Base-by-base conservation (phyloP, 345 rosid genomes). In the Luvunga scandens region DNA sequence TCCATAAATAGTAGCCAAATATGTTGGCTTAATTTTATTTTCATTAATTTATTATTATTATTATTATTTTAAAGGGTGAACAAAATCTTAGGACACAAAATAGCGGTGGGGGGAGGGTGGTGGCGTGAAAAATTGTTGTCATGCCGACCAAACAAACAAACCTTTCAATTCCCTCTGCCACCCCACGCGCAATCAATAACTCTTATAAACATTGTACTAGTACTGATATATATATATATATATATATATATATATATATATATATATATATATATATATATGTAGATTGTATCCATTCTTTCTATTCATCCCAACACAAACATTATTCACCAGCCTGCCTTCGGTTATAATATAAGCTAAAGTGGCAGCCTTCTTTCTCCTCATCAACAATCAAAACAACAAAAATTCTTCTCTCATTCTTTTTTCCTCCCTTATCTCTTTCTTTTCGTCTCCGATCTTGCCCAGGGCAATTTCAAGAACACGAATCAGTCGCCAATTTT, bases 111-210 rank as follows among this genome's bases (percentile, higher is more conserved):
- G 50, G 50, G 82, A 83, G 78, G 91, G 87, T 86, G 91, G 87
- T 88, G 92, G 91, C 93, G 92, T 90, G 90, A 87, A 81, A 88
- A 81, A 64, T 56, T 81, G 85, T 82, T 80, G 88, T 82, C 88
- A 89, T 91, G 94, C 97, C 98, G 98, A 88, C 98, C 98, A 94
- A 94, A 94, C 83, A 88, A 88, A 85, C 57, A 53, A 53, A 53
- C 88, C 91, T 85, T 82, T 86, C 77, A 66, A 72, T 80, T 81
- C 77, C 14, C 79, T 82, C 84, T 84, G 88, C 90, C 86, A 87
- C 89, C 92, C 97, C 98, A 94, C 97, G 98, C 98, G 97, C 95
- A 92, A 89, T 91, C 94, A 88, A 82, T 85, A 79, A 64, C 77
- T 79, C 66, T 81, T 69, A 7, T 78, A 45, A 45, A 45, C 50